Percentiles rank a stretch among this genome's conserved stretches.
Evolutionary conservation across 2,329 filamentous ascomycete species (phyloP).

Genomic region (Ophiocordyceps camponoti-rufipedis): DNA sequence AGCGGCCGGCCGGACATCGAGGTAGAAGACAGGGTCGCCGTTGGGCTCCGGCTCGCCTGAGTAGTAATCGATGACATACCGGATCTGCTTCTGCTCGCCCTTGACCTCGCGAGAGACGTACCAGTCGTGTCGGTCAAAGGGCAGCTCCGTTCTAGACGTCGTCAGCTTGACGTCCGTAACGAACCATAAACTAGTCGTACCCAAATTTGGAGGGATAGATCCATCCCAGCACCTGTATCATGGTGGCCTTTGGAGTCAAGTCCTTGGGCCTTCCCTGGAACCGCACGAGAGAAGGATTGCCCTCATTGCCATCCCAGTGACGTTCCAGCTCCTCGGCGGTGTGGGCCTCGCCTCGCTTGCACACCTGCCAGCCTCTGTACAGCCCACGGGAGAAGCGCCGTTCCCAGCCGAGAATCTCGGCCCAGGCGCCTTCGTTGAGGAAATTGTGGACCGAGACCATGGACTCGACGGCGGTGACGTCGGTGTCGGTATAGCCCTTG

Average conservation of each 20-base stretch:
- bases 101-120: conserved; percentile 59
- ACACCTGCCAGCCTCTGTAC: conserved; percentile 52
- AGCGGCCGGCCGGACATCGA: conserved; percentile 83
- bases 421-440: conserved; percentile 92
- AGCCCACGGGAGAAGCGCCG: conserved; percentile 63
- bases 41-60: conserved; percentile 62
- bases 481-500: conserved; percentile 91
- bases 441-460: conserved; percentile 99
- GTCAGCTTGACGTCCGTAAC: background rate
- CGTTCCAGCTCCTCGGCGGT: conserved; percentile 23
- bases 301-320: conserved; percentile 32
- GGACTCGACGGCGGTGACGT: conserved; percentile 77
- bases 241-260: conserved; percentile 75
- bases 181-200: conserved; percentile 26
- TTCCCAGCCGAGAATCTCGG: conserved; percentile 90
- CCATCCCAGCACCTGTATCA: conserved; percentile 63
- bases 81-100: conserved; percentile 55
- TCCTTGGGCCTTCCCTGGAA: conserved; percentile 86
- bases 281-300: conserved; percentile 56
- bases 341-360: conserved; percentile 55
- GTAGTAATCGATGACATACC: conserved; percentile 97
- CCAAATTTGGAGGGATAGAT: conserved; percentile 64
- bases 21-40: conserved; percentile 86
- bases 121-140: conserved; percentile 97
- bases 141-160: conserved; percentile 48